A percentile compares a stretch with the other conserved stretches of the same genome.
These are phyloP conservation scores for Lanmaoa rubissima DNA, from an alignment of 768 basidiomycete genomes.

Conservation along the genomic window DNA sequence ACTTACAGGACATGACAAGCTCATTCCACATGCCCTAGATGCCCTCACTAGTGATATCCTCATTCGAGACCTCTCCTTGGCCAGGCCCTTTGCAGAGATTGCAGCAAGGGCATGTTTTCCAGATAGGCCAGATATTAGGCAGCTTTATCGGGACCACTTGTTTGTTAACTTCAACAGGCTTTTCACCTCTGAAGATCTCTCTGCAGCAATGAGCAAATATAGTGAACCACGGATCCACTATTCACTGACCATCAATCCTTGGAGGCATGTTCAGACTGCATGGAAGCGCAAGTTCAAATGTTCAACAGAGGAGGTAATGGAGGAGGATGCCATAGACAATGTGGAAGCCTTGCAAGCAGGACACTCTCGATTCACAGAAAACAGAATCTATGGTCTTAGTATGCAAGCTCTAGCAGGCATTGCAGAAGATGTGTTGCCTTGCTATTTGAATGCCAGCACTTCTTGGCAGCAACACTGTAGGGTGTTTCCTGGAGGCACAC, in stretches of 20 bases:
- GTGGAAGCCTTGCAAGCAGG: too few relatives aligned
- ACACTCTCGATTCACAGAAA: too few relatives aligned
- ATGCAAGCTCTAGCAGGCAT: background rate
- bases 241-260: background rate
- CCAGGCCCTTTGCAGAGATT: background rate
- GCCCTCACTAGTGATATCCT: background rate
- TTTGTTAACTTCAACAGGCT: too few relatives aligned
- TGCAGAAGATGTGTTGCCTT: background rate
- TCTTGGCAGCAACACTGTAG: background rate
- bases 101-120: background rate
- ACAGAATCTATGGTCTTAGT: background rate
- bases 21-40: conserved; percentile 3
- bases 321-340: too few relatives aligned
- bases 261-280: background rate
- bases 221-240: background rate
- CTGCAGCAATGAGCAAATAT: background rate
- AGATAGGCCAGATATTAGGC: too few relatives aligned
- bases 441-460: background rate
- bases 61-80: background rate
- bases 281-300: conserved; percentile 5
- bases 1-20: background rate
- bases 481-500: background rate
- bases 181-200: background rate
- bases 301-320: background rate
- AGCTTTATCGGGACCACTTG: too few relatives aligned